Evolutionary conservation across 2,329 filamentous ascomycete genomes (phyloP), one percentile per base, ranked within the genome.

Genomic region (Mycosphaerella arachidis): DNA sequence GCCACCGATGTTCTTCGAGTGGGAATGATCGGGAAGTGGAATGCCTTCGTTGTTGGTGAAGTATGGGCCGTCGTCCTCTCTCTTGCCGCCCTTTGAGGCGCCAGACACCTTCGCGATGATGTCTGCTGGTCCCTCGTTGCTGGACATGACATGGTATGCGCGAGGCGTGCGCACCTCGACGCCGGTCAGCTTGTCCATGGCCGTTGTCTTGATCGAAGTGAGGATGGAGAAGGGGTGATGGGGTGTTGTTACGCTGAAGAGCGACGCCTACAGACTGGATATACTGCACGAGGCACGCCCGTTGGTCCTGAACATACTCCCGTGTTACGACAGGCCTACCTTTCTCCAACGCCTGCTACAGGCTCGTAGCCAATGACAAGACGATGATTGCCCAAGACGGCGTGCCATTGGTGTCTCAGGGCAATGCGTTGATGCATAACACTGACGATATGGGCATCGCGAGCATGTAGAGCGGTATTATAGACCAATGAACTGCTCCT

Each of bases 41-140:
- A 79, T 78, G 46, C 77, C 81, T 60, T 84, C 81, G 54, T 83
- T 83, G 66, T 79, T 82, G 50, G 81, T 84, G 66, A 82, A 83
- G 69, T 83, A 83, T 0, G 76, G 66, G 0, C 74, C 77, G 59
- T 82, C 79, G 61, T 83, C 82, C 18, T 74, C 74, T 13, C 79
- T 71, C 66, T 79, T 81, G 6, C 80, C 79, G 9, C 75, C 78
- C 6, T 72, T 63, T 1, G 75, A 72, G 13, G 76, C 71, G 12
- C 81, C 81, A 1, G 80, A 78, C 0, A 83, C 75, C 67, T 82
- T 82, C 3, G 77, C 78, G 48, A 78, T 79, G 43, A 82, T 80
- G 61, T 79, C 78, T 20, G 78, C 79, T 9, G 81, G 80, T 0
- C 81, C 81, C 58, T 83, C 79, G 59, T 83, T 83, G 52, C 79